phyloP scores from a whole-genome alignment of 345 rosid species.

The Euphorbia tirucalli region DNA sequence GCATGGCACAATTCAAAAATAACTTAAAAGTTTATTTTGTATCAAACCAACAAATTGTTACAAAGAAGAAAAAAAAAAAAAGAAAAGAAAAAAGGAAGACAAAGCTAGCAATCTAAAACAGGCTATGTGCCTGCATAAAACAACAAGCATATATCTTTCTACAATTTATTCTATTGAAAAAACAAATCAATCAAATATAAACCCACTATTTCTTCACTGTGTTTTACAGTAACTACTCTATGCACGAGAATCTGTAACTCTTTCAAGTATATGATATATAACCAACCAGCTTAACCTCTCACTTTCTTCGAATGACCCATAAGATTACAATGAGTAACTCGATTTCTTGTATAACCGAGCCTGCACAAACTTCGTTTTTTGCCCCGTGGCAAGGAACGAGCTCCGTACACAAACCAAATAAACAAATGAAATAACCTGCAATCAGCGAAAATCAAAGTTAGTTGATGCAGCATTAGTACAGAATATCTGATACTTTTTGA shows the following conservation, averaged over 20 bases:
- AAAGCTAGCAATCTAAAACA: background rate
- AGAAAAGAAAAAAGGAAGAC: no score
- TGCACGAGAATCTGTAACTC: background rate
- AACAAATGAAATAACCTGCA: conserved; percentile 31
- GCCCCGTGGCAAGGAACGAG: conserved; percentile 33
- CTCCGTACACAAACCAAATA: conserved; percentile 11
- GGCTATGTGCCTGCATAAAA: background rate
- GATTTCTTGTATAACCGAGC: conserved; percentile 10
- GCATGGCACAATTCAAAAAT: background rate
- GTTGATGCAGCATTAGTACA: background rate
- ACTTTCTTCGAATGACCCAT: background rate
- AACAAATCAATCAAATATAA: conserved; percentile 24
- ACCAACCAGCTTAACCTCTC: conserved; percentile 9
- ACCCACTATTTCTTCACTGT: conserved; percentile 13
- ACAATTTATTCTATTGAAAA: conserved; percentile 5
- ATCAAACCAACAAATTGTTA: conserved; percentile 10
- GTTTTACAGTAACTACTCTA: conserved; percentile 1
- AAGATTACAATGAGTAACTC: conserved; percentile 12
- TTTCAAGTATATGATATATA: background rate
- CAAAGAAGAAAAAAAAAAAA: background rate
- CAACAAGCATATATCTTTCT: background rate
- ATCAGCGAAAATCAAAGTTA: conserved; percentile 6
- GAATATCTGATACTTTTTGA: background rate
- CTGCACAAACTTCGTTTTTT: conserved; percentile 17
- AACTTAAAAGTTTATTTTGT: background rate